Evolutionary conservation across 306 rosid genomes (phyloP).

Genomic region (Senna siamea): DNA sequence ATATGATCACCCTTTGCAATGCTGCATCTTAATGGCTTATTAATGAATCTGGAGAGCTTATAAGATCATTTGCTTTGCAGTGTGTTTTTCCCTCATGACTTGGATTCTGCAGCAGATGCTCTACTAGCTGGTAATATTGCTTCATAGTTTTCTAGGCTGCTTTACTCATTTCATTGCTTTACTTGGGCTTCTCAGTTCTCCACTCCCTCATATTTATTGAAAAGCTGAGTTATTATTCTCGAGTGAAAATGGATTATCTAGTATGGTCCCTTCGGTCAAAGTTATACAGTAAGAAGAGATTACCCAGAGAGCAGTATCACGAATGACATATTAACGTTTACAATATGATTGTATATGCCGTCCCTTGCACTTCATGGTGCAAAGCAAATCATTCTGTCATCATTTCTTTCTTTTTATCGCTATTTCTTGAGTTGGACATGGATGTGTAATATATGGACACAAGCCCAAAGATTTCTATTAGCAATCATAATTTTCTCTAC

Average conservation of each 20-base stretch:
- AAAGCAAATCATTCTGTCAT: neutral
- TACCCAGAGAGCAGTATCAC: neutral
- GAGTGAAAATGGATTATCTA: slow-evolving; percentile 24
- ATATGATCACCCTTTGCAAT: neutral
- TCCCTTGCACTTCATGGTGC: neutral
- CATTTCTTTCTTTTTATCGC: neutral
- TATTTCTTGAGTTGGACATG: neutral
- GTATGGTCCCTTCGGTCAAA: slow-evolving; percentile 6
- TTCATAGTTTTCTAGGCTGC: slow-evolving; percentile 29
- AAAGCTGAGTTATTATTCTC: neutral
- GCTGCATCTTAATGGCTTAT: neutral
- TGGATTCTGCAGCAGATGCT: slow-evolving; percentile 88
- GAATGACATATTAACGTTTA: slow-evolving; percentile 15
- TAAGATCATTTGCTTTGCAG: slow-evolving; percentile 51
- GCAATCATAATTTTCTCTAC: neutral
- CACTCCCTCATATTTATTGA: slow-evolving; percentile 23
- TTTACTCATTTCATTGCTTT: slow-evolving; percentile 6
- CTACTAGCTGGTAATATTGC: slow-evolving; percentile 57
- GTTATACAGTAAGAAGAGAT: slow-evolving; percentile 1
- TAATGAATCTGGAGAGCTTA: slow-evolving; percentile 21
- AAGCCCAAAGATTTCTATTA: neutral
- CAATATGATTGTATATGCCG: neutral
- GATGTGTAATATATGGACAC: neutral
- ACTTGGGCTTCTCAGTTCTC: slow-evolving; percentile 25
- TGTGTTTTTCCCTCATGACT: slow-evolving; percentile 88